Evolutionary conservation across 2,329 filamentous ascomycete species (phyloP), one percentile per base, ranked within the genome.

Genomic region (Cadophora luteo-olivacea): DNA sequence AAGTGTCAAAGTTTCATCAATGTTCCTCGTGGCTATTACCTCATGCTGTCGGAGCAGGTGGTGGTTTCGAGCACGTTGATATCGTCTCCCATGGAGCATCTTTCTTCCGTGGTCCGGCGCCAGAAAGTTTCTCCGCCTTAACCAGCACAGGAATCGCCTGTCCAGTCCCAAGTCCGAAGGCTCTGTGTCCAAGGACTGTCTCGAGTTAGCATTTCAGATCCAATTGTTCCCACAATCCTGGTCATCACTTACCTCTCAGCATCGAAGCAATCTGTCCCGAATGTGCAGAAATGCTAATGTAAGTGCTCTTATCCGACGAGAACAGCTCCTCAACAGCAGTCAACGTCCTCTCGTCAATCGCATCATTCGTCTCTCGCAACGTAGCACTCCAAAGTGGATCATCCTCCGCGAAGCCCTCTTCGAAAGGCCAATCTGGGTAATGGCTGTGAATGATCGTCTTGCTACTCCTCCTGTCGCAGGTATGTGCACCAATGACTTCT

Each of bases 81-180:
- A 83, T 79, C 0, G 79, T 70, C 33, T 78, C 78, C 75, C 80
- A 84, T 1, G 71, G 67, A 2, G 62, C 69, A 36, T 65, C 65
- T 19, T 68, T 60, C 12, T 49, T 61, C 7, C 58, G 57, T 3
- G 75, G 74, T 14, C 65, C 4, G 7, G 24, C 25, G 2, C 75
- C 72, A 29, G 52, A 14, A 24, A 83, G 55, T 11, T 77, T 84
- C 71, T 86, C 82, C 0, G 85, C 87, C 78, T 85, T 87, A 32
- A 92, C 86, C 1, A 92, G 82, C 1, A 91, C 88, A 0, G 91
- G 89, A 36, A 93, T 90, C 8, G 89, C 86, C 70, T 89, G 86
- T 9, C 91, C 90, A 0, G 91, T 93, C n/a, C 82, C 82, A 14
- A 92, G 80, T 1, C 80, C 77, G 75, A 92, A 93, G 1, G 79